phyloP scores from a whole-genome alignment of 1,284 basidiomycete genomes.

The Cryptococcus sp. region DNA sequence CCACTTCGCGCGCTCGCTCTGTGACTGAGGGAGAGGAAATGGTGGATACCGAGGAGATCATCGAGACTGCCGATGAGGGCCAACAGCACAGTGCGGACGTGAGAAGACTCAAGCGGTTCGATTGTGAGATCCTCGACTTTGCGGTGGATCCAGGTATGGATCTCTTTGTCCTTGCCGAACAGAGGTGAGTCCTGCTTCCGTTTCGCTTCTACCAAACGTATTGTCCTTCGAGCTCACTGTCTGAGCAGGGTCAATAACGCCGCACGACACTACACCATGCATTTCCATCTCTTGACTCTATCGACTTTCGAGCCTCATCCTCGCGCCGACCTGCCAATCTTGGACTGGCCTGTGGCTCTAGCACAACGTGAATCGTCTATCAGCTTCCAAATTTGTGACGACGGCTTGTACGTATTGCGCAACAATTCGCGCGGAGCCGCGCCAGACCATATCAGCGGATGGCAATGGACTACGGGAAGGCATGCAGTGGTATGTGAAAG shows the following conservation, averaged over 20 bases:
- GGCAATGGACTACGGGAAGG: slow-evolving; percentile 52
- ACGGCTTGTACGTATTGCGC: slow-evolving; percentile 45
- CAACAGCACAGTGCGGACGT: slow-evolving; percentile 23
- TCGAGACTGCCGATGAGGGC: slow-evolving; percentile 10
- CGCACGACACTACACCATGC: slow-evolving; percentile 19
- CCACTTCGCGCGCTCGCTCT: not conserved
- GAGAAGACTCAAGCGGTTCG: slow-evolving; percentile 28
- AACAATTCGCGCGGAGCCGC: slow-evolving; percentile 21
- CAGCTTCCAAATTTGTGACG: slow-evolving; percentile 52
- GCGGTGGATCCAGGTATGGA: slow-evolving; percentile 52
- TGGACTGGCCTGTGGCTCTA: slow-evolving; percentile 32
- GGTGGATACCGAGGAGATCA: slow-evolving; percentile 8
- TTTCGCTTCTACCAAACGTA: not conserved
- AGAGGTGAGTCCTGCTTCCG: slow-evolving; percentile 29
- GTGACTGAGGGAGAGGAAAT: slow-evolving; percentile 26
- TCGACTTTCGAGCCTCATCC: slow-evolving; percentile 49
- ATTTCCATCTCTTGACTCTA: slow-evolving; percentile 44
- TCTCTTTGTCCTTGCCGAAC: slow-evolving; percentile 44
- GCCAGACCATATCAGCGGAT: slow-evolving; percentile 38
- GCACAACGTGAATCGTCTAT: slow-evolving; percentile 18
- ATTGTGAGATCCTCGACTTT: slow-evolving; percentile 47
- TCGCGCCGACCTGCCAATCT: slow-evolving; percentile 26
- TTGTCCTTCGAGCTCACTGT: not conserved
- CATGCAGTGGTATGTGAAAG: slow-evolving; percentile 35
- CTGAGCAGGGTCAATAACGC: not conserved